These are phyloP conservation scores for Tetragonia tetragonoides DNA, from an alignment of 148 eudicot species.

Conservation along the genomic window DNA sequence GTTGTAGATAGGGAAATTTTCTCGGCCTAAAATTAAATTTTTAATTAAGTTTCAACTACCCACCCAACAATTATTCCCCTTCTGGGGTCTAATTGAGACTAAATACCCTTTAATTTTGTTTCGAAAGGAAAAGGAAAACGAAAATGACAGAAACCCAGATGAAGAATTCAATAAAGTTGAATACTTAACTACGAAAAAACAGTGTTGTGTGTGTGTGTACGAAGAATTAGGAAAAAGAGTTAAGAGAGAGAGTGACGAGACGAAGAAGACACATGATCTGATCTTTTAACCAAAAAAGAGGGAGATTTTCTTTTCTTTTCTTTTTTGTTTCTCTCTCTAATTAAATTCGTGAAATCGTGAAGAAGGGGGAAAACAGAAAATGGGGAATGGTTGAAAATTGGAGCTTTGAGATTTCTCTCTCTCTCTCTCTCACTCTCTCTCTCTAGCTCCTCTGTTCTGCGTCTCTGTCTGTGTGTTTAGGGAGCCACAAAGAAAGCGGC, in stretches of 20 bases:
- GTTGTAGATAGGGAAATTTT: neutral
- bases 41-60: conserved; percentile 20
- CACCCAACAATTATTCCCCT: conserved; percentile 31
- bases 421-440: neutral
- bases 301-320: neutral
- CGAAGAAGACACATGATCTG: conserved; percentile 16
- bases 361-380: neutral
- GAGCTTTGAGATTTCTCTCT: neutral
- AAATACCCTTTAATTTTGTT: neutral
- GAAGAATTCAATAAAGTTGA: neutral
- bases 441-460: neutral
- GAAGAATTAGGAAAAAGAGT: neutral
- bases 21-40: neutral
- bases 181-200: neutral
- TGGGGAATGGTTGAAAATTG: conserved; percentile 13
- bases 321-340: neutral
- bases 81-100: conserved; percentile 9
- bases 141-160: conserved; percentile 13
- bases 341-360: neutral
- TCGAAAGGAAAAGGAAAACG: conserved; percentile 12
- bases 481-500: conserved; percentile 9
- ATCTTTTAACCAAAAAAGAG: neutral
- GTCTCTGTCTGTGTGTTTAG: neutral
- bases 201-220: neutral
- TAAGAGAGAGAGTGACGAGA: neutral